phyloP scores from a whole-genome alignment of 768 basidiomycete species.

The Trametes gibbosa region DNA sequence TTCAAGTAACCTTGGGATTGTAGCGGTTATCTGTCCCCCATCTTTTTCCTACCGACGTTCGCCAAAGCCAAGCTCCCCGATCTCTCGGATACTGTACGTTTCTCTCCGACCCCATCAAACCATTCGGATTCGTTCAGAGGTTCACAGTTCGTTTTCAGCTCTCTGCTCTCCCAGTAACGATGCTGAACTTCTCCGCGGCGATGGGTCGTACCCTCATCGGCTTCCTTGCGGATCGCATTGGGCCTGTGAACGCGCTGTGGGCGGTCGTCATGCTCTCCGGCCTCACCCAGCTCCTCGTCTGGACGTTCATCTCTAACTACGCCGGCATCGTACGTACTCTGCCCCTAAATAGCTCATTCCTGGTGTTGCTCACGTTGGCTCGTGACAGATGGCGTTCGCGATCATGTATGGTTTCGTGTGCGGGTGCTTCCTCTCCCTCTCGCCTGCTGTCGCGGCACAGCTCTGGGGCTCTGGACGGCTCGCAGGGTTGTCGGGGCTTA shows the following conservation, averaged over 20 bases:
- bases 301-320: constrained; percentile 36
- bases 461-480: constrained; percentile 23
- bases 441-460: constrained; percentile 31
- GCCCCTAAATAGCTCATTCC: neutral
- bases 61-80: constrained; percentile 17
- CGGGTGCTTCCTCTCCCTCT: constrained; percentile 36
- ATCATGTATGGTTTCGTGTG: constrained; percentile 37
- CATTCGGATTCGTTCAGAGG: no score
- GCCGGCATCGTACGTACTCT: constrained; percentile 24
- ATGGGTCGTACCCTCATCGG: constrained; percentile 34
- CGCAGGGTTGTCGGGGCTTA: constrained; percentile 21
- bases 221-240: constrained; percentile 37
- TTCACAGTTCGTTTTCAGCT: no score
- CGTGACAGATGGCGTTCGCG: constrained; percentile 29
- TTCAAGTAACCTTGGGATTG: neutral
- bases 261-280: constrained; percentile 35
- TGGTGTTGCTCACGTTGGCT: neutral
- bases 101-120: no score
- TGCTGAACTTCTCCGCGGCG: constrained; percentile 23
- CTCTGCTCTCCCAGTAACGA: constrained; percentile 18
- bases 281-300: constrained; percentile 36
- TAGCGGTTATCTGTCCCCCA: constrained; percentile 21
- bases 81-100: constrained; percentile 14
- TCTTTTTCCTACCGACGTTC: constrained; percentile 23
- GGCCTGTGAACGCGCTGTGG: constrained; percentile 40